These are phyloP conservation scores for Solanum aculeatissimum DNA, from an alignment of 305 asterid species.

Conservation along the genomic window DNA sequence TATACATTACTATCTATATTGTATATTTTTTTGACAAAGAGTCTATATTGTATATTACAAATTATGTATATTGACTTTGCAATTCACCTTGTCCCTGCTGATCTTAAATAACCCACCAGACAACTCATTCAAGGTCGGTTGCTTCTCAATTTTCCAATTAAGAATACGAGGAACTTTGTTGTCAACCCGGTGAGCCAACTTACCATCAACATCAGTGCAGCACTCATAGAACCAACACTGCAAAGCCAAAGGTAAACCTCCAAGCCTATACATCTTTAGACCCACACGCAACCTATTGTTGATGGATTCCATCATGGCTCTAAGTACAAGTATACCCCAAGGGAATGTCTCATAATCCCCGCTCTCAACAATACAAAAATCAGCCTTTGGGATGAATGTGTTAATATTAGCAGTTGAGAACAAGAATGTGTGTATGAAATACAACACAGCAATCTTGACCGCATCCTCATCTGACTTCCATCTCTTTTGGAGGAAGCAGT, in stretches of 20 bases:
- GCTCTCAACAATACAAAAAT: background rate
- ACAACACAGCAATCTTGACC: background rate
- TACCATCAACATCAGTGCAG: background rate
- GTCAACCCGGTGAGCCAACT: background rate
- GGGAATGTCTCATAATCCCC: conserved; percentile 3
- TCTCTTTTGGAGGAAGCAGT: conserved; percentile 1
- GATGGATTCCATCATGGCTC: background rate
- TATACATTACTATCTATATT: background rate
- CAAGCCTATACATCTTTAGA: conserved; percentile 3
- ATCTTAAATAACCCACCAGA: background rate
- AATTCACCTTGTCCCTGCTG: background rate
- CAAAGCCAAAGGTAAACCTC: background rate
- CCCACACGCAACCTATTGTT: background rate
- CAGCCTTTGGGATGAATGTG: background rate
- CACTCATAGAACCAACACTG: conserved; percentile 5
- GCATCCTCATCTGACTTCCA: conserved; percentile 1
- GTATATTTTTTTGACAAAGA: no score
- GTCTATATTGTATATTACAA: background rate
- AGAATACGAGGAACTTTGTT: conserved; percentile 1
- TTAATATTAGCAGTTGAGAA: background rate
- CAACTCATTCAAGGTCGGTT: background rate
- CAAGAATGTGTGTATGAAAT: conserved; percentile 1
- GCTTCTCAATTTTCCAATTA: background rate
- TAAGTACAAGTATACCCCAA: background rate
- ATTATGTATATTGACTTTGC: background rate